Evolutionary conservation across 495 filamentous ascomycete genomes (phyloP), one percentile per base, ranked within the genome.

Genomic region (Talaromyces borbonicus): DNA sequence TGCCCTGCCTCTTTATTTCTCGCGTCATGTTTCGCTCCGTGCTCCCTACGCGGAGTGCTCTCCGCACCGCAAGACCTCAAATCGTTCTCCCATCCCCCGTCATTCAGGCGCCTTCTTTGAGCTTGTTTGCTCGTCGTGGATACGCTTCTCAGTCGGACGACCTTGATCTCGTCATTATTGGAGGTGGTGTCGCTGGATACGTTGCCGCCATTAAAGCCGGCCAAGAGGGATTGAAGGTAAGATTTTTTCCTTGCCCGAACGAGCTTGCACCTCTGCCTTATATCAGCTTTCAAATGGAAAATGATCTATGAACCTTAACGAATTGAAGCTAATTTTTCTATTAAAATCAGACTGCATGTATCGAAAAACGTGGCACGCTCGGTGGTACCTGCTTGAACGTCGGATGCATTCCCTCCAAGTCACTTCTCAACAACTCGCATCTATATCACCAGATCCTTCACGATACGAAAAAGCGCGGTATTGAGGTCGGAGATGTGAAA

Each of bases 171-270:
- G 84, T 96, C 56, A 88, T 96, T 68, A 90, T 95, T 57, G 92
- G 92, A 60, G 92, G 92, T 63, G 92, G 92, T 73, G 93, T 96
- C 54, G 92, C 89, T 56, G 92, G 92, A 64, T 98, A 98, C 75
- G 93, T 97, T 57, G 90, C 92, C 50, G 92, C 92, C 51, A 98
- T 98, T 77, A 97, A 96, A 73, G 92, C 93, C 56, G 92, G 89
- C 41, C 92, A 98, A 65, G 88, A 92, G 64, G 93, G 92, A 57
- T 72, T 98, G 62, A 98, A 97, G 83, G 90, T 93, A 66, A 52
- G 71, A 47, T 38, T 29, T n/a, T n/a, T 19, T 23, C 38, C 8
- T 47, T 8, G 24, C 36, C 1, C 26, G 48, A 6, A 26, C 38
- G 48, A 46, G 5, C 6, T 5, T 11, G 26, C 11, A 11, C 26